A percentile compares a stretch with the other conserved stretches of the same genome.
phyloP scores from a whole-genome alignment of 805 yeast genomes.

The Kodamaea lidongshanica region DNA sequence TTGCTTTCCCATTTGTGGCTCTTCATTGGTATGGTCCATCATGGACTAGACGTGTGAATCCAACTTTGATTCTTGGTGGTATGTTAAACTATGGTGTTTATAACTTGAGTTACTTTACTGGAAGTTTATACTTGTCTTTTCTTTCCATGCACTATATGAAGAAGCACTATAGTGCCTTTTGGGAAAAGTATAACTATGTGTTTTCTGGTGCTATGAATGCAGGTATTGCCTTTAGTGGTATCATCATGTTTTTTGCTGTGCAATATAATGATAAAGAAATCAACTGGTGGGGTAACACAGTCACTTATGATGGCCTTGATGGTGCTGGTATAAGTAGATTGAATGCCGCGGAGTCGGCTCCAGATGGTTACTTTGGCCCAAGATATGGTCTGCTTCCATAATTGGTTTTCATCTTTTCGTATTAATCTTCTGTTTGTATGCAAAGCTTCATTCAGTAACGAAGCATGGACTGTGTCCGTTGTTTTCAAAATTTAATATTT shows the following conservation, averaged over 20 bases:
- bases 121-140: slow-evolving; percentile 22
- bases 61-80: slow-evolving; percentile 29
- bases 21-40: slow-evolving; percentile 13
- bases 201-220: slow-evolving; percentile 26
- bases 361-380: slow-evolving; percentile 34
- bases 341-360: slow-evolving; percentile 18
- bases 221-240: slow-evolving; percentile 30
- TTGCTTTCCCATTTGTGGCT: slow-evolving; percentile 18
- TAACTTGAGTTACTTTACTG: slow-evolving; percentile 27
- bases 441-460: too few relatives aligned
- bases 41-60: slow-evolving; percentile 20
- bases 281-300: slow-evolving; percentile 27
- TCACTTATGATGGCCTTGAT: slow-evolving; percentile 31
- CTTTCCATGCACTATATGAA: slow-evolving; percentile 26
- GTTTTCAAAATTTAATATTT: too few relatives aligned
- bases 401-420: too few relatives aligned
- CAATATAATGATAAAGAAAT: slow-evolving; percentile 25
- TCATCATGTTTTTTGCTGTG: slow-evolving; percentile 34
- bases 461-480: too few relatives aligned
- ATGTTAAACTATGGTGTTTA: slow-evolving; percentile 27
- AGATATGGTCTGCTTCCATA: slow-evolving; percentile 22
- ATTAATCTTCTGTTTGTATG: too few relatives aligned
- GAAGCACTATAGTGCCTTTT: slow-evolving; percentile 24
- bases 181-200: slow-evolving; percentile 32
- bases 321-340: slow-evolving; percentile 28